Base-by-base conservation (phyloP, 441 rosid species). In the Jatropha multifida region DNA sequence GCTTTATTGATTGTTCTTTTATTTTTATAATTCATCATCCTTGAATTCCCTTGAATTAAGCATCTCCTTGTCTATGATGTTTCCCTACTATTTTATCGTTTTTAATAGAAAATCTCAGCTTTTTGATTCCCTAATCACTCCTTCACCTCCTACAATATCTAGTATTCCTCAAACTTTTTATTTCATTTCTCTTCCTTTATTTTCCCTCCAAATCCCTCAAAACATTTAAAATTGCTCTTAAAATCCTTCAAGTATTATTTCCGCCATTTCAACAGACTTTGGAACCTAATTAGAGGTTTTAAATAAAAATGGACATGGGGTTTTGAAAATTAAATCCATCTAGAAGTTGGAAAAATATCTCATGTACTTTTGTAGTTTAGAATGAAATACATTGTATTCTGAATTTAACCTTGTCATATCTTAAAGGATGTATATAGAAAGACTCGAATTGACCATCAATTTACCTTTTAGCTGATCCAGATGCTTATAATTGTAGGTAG, bases 401-500 rank as follows among this genome's bases (percentile, higher is more conserved):
- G 7, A 41, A 0, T 49, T 27, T 37, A 11, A 13, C 26, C 13
- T 13, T 23, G 17, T 15, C 3, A 12, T 6, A 27, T 20, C 8
- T 23, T 58, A 58, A 51, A 48, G 48, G n/a, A 15, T 73, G 37
- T 11, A 32, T 65, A n/a, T 32, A 18, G 61, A 72, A 27, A 26
- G 63, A 62, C 42, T 69, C 68, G 52, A 55, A 60, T 23, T n/a
- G 48, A 61, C 78, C 26, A 23, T n/a, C 54, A 15, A 52, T 3
- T 37, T 68, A 40, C 11, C 54, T 65, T 48, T 44, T 60, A 42
- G 61, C 27, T 63, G 18, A 52, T 12, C 40, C 38, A 49, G 37
- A 7, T 51, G 59, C 26, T 54, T 40, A 73, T 44, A 48, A 74
- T 76, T 41, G 72, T 71, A 83, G 91, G 87, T 81, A 4, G 86